Percentiles rank a stretch among this genome's conserved stretches.
Evolutionary conservation across 2,329 filamentous ascomycete genomes (phyloP).

Genomic region (Cladophialophora immunda): DNA sequence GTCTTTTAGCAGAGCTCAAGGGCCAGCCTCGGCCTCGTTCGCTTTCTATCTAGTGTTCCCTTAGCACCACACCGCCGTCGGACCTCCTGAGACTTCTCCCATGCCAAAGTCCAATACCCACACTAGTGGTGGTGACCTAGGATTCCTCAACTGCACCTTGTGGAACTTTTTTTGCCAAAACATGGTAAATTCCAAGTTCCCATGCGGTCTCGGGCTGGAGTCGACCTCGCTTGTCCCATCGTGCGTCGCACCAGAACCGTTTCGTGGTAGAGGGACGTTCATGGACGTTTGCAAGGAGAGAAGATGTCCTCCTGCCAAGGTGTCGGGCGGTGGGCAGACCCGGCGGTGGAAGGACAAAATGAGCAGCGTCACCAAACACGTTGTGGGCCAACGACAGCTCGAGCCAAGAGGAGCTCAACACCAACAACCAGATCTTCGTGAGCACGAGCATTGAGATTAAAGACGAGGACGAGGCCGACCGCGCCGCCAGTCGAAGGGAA

Average conservation of each 20-base stretch:
- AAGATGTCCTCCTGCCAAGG: slow-evolving; percentile 1
- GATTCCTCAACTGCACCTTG: neutral
- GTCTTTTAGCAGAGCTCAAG: neutral
- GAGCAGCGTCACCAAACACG: neutral
- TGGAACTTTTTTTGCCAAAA: neutral
- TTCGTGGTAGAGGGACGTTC: neutral
- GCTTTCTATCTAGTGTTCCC: neutral
- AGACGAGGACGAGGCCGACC: slow-evolving; percentile 15
- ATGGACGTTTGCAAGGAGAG: neutral
- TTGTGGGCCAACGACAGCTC: slow-evolving; percentile 17
- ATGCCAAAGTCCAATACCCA: neutral
- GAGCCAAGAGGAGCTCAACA: slow-evolving; percentile 19
- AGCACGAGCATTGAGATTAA: slow-evolving; percentile 20
- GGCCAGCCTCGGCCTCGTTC: neutral
- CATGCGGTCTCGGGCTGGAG: neutral
- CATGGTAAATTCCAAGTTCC: neutral
- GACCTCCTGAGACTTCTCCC: neutral
- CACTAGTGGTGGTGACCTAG: neutral
- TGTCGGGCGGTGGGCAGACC: neutral
- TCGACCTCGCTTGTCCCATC: slow-evolving; percentile 2
- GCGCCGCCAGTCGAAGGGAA: neutral
- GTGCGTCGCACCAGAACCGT: slow-evolving; percentile 2
- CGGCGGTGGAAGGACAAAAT: slow-evolving; percentile 6
- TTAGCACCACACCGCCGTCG: slow-evolving; percentile 1
- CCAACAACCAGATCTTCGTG: slow-evolving; percentile 15